Evolutionary conservation across 495 filamentous ascomycete species (phyloP).

Genomic region (Lasiosphaeriaceae sp.): DNA sequence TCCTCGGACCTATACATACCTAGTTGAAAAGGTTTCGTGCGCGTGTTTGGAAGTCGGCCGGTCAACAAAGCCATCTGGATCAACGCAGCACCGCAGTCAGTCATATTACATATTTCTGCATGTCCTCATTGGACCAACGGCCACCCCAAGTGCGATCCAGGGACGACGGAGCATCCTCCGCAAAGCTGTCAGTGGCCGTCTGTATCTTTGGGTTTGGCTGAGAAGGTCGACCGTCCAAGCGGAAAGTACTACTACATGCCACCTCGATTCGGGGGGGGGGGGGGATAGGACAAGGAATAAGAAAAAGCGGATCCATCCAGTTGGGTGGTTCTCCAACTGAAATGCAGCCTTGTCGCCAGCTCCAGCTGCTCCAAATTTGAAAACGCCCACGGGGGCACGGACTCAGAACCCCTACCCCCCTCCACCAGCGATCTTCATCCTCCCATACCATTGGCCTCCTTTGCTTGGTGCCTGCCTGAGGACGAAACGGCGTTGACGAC

Average conservation of each 20-base stretch:
- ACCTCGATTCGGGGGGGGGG: no score
- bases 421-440: not conserved
- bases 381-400: slow-evolving; percentile 6
- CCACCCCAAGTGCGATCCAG: not conserved
- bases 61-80: no score
- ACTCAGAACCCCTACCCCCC: no score
- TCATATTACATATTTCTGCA: not conserved
- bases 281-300: not conserved
- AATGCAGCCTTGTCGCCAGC: slow-evolving; percentile 16
- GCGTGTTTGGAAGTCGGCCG: no score
- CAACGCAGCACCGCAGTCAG: not conserved
- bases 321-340: slow-evolving; percentile 1
- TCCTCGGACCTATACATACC: no score
- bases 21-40: no score
- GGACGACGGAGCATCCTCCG: not conserved
- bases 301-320: slow-evolving; percentile 12
- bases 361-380: slow-evolving; percentile 14
- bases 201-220: not conserved
- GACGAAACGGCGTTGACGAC: not conserved
- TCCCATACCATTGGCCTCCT: slow-evolving; percentile 8
- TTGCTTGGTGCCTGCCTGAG: not conserved
- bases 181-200: not conserved
- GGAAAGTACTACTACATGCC: not conserved
- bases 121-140: not conserved
- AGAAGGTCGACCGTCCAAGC: not conserved